These are phyloP conservation scores for Chaetomium sp. DNA, from an alignment of 2,329 filamentous ascomycete genomes.

Conservation along the genomic window DNA sequence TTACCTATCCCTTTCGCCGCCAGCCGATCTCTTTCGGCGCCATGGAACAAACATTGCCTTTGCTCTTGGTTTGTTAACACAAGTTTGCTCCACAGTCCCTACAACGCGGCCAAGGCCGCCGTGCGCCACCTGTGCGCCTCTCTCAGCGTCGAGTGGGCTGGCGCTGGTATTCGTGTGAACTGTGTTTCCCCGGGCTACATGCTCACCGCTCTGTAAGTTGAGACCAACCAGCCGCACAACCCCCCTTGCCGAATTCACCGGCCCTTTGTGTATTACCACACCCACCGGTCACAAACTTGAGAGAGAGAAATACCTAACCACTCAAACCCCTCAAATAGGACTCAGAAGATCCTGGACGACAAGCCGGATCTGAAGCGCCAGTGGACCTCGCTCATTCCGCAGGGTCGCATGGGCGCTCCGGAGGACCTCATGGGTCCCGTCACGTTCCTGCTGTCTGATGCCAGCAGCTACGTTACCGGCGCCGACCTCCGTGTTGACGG, in stretches of 20 bases:
- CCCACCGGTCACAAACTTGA: background rate
- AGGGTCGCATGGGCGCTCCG: constrained; percentile 87
- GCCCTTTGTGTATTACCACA: too few species aligned
- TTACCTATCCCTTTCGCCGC: constrained; percentile 10
- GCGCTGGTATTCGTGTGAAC: constrained; percentile 83
- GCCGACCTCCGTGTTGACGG: constrained; percentile 79
- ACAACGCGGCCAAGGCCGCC: constrained; percentile 89
- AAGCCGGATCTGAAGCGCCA: constrained; percentile 84
- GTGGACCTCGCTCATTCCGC: constrained; percentile 88
- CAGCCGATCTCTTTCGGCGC: background rate
- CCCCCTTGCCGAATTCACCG: too few species aligned
- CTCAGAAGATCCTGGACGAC: constrained; percentile 88
- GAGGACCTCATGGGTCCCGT: constrained; percentile 92
- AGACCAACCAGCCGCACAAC: background rate
- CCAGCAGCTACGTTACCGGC: constrained; percentile 63
- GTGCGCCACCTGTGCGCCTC: constrained; percentile 82
- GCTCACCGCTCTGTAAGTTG: constrained; percentile 78
- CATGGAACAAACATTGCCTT: background rate
- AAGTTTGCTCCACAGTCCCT: constrained; percentile 47
- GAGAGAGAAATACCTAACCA: background rate
- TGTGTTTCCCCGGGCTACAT: constrained; percentile 95
- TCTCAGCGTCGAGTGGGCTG: constrained; percentile 90
- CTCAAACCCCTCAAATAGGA: constrained; percentile 50
- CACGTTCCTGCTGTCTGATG: constrained; percentile 76
- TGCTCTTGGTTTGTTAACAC: background rate